These are phyloP conservation scores for Tetrahymena malaccensis DNA, from an alignment of 73 alveolate genomes.

Conservation along the genomic window DNA sequence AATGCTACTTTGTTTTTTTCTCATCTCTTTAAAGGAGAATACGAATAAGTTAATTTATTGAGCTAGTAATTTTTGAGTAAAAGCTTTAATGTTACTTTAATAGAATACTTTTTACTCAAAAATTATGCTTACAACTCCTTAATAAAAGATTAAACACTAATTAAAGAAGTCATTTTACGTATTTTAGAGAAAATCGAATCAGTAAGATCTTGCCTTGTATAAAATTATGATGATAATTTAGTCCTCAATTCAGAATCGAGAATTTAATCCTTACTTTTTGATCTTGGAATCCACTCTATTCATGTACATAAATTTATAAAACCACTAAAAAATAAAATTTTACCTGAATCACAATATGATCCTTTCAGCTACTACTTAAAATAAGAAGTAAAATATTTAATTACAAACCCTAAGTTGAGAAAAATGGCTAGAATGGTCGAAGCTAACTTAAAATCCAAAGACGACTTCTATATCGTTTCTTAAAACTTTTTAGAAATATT, in stretches of 20 bases:
- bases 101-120: not conserved
- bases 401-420: not conserved
- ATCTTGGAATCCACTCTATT: not conserved
- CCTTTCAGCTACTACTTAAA: not conserved
- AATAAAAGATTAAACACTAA: not conserved
- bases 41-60: not conserved
- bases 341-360: not conserved
- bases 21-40: not conserved
- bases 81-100: not conserved
- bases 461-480: not conserved
- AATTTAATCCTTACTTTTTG: not conserved
- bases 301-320: not conserved
- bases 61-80: not conserved
- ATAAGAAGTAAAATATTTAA: not conserved
- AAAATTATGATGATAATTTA: not conserved
- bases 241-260: not conserved
- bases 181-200: not conserved
- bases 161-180: not conserved
- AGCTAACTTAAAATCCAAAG: not conserved
- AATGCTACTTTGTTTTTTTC: not conserved
- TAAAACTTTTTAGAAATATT: not conserved
- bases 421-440: not conserved
- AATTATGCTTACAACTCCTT: not conserved
- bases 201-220: not conserved
- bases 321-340: not conserved